Evolutionary conservation across 306 rosid genomes (phyloP), one percentile per base, ranked within the genome.

Genomic region (Quercus suber): DNA sequence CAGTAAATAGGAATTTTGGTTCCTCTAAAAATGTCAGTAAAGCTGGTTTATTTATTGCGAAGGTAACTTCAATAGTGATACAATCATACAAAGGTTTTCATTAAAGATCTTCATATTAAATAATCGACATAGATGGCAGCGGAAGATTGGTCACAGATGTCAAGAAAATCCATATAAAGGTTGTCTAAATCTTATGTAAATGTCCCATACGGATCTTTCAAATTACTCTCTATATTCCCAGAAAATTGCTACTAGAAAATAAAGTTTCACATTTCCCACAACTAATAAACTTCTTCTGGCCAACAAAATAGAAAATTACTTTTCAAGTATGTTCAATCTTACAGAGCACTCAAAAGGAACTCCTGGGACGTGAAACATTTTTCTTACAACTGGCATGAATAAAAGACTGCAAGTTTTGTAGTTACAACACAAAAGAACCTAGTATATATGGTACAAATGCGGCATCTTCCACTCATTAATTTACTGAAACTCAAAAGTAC

Each of bases 1-100:
- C 98, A 17, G 90, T 86, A 83, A 91, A 92, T 51, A 93, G 93
- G 67, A 95, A 95, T 77, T 89, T 95, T n/a, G 99, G 91, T 83
- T 93, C 94, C 85, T 95, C 91, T 71, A 89, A 82, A 84, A 78
- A 14, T 59, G 79, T 68, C 78, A 84, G 33, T 5, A 30, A 80
- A 86, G 81, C 67, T 79, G 28, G 77, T 53, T 78, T 74, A 73
- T 65, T 55, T 43, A 5, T 73, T 64, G 73, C 64, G 77, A 49
- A 23, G 67, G 73, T 56, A 75, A 63, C 57, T 56, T 37, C 28
- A 82, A 41, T 37, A 37, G 45, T 37, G 11, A 37, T 6, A 37
- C 45, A 37, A 7, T 37, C 45, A 7, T 37, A 37, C 45, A 37
- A 7, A 37, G 45, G 45, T 37, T 37, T 7, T 37, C 45, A 37